A percentile compares a stretch with the other conserved stretches of the same genome.
phyloP scores from a whole-genome alignment of 768 basidiomycete genomes.

The Hygrocybe punicea region DNA sequence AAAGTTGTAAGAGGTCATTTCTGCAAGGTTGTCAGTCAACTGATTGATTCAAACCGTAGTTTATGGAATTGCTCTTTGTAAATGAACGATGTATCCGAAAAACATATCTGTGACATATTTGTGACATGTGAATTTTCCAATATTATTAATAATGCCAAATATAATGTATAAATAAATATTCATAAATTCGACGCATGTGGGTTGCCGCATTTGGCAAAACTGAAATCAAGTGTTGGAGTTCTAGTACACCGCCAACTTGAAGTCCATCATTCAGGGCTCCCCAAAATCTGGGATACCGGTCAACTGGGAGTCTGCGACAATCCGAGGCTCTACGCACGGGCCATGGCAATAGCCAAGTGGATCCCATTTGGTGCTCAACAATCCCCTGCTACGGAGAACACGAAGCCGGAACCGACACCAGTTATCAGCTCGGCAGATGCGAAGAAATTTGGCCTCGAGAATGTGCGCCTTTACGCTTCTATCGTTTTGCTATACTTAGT shows the following conservation, averaged over 20 bases:
- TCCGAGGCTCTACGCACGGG: neutral
- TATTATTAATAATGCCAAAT: too few species aligned
- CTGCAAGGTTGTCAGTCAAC: too few species aligned
- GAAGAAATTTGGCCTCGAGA: conserved; percentile 95
- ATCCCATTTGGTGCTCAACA: conserved; percentile 33
- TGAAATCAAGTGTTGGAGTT: neutral
- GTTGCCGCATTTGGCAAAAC: neutral
- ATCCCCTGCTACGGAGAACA: conserved; percentile 9
- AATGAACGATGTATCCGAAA: too few species aligned
- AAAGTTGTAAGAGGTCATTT: too few species aligned
- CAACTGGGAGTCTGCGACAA: conserved; percentile 14
- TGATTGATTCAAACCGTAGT: too few species aligned
- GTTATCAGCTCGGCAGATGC: conserved; percentile 58
- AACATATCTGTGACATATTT: too few species aligned
- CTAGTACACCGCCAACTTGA: neutral
- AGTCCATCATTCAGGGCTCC: neutral
- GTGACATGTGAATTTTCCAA: too few species aligned
- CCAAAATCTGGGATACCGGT: neutral
- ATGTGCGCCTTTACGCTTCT: conserved; percentile 55
- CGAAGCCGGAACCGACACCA: conserved; percentile 28
- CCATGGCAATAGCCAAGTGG: conserved; percentile 41
- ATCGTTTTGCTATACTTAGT: conserved; percentile 7
- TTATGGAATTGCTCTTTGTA: too few species aligned
- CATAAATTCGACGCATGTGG: neutral
- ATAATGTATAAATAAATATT: neutral